These are phyloP conservation scores for Nannochloropsis salina DNA, from an alignment of 108 stramenopile genomes.

Conservation along the genomic window DNA sequence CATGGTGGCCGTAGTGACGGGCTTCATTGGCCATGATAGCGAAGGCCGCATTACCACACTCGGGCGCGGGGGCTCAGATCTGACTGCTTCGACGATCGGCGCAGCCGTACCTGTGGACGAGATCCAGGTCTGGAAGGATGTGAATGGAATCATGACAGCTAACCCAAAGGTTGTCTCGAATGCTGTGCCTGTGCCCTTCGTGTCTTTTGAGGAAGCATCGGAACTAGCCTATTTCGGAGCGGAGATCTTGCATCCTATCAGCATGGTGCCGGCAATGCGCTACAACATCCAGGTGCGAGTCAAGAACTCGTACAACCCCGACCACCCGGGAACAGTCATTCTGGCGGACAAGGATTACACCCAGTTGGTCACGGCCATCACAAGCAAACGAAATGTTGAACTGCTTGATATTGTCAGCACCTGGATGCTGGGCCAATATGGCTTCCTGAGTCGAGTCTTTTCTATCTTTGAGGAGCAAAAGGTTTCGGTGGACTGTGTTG, in stretches of 20 bases:
- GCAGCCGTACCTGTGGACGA: conserved; percentile 73
- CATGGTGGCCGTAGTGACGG: conserved; percentile 88
- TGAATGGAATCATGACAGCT: conserved; percentile 90
- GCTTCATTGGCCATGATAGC: conserved; percentile 82
- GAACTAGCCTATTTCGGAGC: conserved; percentile 98
- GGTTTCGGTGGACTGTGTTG: conserved; percentile 97
- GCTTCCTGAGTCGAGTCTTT: conserved; percentile 84
- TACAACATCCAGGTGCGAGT: conserved; percentile 80
- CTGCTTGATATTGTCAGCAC: conserved; percentile 82
- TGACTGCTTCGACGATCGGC: conserved; percentile 88
- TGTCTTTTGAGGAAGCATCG: conserved; percentile 68
- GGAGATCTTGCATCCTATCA: conserved; percentile 70
- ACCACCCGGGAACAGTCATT: conserved; percentile 80
- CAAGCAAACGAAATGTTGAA: conserved; percentile 75
- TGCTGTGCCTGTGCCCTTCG: conserved; percentile 73
- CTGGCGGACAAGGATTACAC: conserved; percentile 11
- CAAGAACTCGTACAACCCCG: conserved; percentile 95
- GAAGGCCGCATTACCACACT: conserved; percentile 83
- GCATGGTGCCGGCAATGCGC: conserved; percentile 83
- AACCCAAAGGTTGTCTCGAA: conserved; percentile 80
- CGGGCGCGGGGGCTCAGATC: conserved; percentile 86
- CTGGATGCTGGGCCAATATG: conserved; percentile 93
- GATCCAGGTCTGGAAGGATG: conserved; percentile 98
- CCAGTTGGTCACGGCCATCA: conserved; percentile 81
- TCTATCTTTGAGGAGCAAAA: conserved; percentile 79